Percentiles rank a stretch among this genome's conserved stretches.
phyloP scores from a whole-genome alignment of 805 yeast genomes.

The Sugiyamaella smithiae region DNA sequence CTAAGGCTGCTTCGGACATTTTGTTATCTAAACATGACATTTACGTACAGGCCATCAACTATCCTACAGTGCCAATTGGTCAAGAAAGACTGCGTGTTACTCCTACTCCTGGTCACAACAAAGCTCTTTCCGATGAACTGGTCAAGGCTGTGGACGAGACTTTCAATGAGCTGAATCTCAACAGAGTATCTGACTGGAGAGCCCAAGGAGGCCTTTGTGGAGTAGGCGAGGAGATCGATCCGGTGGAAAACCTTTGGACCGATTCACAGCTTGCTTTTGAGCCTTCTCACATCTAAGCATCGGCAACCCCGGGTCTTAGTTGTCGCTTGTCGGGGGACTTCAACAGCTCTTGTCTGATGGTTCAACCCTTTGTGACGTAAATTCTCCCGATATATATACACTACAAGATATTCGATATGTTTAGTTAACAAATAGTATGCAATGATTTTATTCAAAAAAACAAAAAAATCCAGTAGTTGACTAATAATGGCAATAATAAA shows the following conservation, averaged over 20 bases:
- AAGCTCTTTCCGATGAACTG: constrained; percentile 70
- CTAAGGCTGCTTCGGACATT: constrained; percentile 87
- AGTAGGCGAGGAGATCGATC: constrained; percentile 55
- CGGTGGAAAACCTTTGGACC: constrained; percentile 73
- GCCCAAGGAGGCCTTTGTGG: constrained; percentile 85
- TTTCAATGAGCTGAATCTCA: constrained; percentile 69
- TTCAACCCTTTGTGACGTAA: not conserved
- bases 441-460: too few species aligned
- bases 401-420: too few species aligned
- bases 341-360: too few species aligned
- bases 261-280: constrained; percentile 58
- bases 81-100: constrained; percentile 95
- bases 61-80: constrained; percentile 96
- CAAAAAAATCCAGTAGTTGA: too few species aligned
- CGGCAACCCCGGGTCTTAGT: too few species aligned
- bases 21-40: constrained; percentile 79
- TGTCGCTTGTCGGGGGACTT: too few species aligned
- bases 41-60: constrained; percentile 97
- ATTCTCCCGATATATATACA: too few species aligned
- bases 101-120: constrained; percentile 96
- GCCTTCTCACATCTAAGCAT: constrained; percentile 7
- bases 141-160: constrained; percentile 77
- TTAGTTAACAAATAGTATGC: too few species aligned
- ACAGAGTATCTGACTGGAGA: constrained; percentile 76
- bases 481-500: too few species aligned